A percentile compares a stretch with the other conserved stretches of the same genome.
Conservation (phyloP, 1,284 basidiomycete genomes). For the Ustilago nuda region DNA sequence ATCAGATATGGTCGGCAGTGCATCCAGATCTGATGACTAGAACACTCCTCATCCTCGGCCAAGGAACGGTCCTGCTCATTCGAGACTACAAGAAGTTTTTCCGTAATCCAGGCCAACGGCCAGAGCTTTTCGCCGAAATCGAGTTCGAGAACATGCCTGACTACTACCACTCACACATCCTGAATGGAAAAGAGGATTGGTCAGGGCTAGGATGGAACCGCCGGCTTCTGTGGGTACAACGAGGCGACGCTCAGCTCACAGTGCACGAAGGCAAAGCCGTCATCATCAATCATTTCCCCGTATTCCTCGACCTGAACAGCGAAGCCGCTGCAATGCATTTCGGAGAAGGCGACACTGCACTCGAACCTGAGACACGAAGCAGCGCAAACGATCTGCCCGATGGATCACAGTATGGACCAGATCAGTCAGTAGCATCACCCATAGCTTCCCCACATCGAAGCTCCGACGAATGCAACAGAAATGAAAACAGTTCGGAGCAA, state of each 20-base stretch:
- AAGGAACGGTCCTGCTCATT: slow-evolving; percentile 54
- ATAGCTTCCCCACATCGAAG: neutral
- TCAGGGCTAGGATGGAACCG: slow-evolving; percentile 30
- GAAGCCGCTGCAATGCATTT: neutral
- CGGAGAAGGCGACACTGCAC: neutral
- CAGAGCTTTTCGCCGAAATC: slow-evolving; percentile 40
- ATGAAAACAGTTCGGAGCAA: neutral
- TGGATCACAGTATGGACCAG: neutral
- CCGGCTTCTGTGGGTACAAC: slow-evolving; percentile 33
- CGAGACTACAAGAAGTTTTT: slow-evolving; percentile 54
- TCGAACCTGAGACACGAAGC: neutral
- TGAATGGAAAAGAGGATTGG: slow-evolving; percentile 11
- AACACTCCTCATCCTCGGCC: slow-evolving; percentile 56
- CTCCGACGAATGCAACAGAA: too few species aligned
- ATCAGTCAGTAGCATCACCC: neutral
- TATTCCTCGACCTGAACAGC: slow-evolving; percentile 20
- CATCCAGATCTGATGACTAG: slow-evolving; percentile 56
- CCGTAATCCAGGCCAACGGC: slow-evolving; percentile 17
- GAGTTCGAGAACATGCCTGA: slow-evolving; percentile 33
- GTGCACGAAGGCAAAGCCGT: slow-evolving; percentile 50
- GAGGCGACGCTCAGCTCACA: slow-evolving; percentile 38
- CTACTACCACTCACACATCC: slow-evolving; percentile 6
- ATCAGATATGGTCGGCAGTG: slow-evolving; percentile 56
- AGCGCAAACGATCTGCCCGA: neutral
- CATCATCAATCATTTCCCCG: slow-evolving; percentile 28